A percentile compares a stretch with the other conserved stretches of the same genome.
These are phyloP conservation scores for Pseudoperonospora humuli DNA, from an alignment of 352 stramenopile genomes.

Conservation along the genomic window DNA sequence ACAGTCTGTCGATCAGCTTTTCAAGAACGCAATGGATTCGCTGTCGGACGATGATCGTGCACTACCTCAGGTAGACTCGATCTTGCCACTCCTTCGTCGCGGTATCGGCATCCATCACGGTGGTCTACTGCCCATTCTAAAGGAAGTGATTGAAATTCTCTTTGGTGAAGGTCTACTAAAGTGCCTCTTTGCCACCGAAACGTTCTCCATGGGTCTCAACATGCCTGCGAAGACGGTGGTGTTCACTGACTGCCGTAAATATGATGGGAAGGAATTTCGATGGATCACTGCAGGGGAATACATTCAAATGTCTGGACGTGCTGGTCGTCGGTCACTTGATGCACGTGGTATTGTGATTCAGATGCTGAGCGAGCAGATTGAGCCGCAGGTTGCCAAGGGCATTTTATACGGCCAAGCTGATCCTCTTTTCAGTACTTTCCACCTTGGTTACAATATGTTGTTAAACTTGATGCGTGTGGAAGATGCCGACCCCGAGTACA, in stretches of 20 bases:
- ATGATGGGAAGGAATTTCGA: conserved; percentile 92
- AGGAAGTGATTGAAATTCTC: conserved; percentile 95
- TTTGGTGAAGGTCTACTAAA: conserved; percentile 96
- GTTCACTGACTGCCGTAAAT: conserved; percentile 96
- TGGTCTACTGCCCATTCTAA: conserved; percentile 97
- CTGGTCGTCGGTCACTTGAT: conserved; percentile 96
- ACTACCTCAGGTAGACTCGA: conserved; percentile 95
- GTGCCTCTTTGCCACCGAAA: conserved; percentile 98
- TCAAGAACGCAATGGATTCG: conserved; percentile 97
- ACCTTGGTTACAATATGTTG: conserved; percentile 99
- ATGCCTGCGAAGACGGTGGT: conserved; percentile 99
- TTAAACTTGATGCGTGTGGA: conserved; percentile 99
- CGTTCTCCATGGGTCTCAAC: conserved; percentile 97
- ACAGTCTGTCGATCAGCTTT: conserved; percentile 93
- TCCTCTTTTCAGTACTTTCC: conserved; percentile 85
- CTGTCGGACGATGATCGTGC: conserved; percentile 95
- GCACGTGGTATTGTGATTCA: conserved; percentile 96
- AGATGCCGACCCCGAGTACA: conserved; percentile 94
- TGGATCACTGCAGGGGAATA: conserved; percentile 96
- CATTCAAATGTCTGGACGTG: conserved; percentile 94
- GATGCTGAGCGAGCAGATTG: conserved; percentile 99
- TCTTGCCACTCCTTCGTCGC: conserved; percentile 94
- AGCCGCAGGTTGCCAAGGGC: conserved; percentile 92
- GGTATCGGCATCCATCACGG: conserved; percentile 99
- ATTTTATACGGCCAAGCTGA: conserved; percentile 85